These are phyloP conservation scores for Aspergillus caelatus DNA, from an alignment of 2,329 filamentous ascomycete species.

Conservation along the genomic window DNA sequence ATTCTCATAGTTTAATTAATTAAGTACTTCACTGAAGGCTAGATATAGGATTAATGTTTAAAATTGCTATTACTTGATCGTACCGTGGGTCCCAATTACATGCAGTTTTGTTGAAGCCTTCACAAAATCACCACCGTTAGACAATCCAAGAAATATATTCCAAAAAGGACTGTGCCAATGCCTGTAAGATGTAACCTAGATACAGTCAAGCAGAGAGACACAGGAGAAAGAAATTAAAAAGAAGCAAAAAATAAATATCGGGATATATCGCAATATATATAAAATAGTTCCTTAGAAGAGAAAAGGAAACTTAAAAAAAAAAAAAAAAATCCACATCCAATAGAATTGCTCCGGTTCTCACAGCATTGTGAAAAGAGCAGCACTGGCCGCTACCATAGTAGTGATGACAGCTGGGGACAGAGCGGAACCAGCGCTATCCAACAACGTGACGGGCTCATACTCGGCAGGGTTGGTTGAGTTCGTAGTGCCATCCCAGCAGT, in stretches of 20 bases:
- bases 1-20: no score
- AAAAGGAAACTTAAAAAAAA: background rate
- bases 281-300: background rate
- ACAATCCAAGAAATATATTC: background rate
- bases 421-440: constrained; percentile 10
- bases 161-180: background rate
- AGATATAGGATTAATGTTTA: background rate
- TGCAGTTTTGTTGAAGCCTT: background rate
- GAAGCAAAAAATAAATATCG: background rate
- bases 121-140: background rate
- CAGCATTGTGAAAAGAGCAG: constrained; percentile 7
- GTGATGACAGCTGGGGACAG: background rate
- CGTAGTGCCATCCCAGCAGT: constrained; percentile 85
- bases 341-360: background rate
- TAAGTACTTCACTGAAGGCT: no score
- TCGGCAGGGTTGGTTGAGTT: constrained; percentile 37
- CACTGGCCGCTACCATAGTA: background rate
- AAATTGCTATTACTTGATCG: background rate
- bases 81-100: background rate
- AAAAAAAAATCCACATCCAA: background rate
- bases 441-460: constrained; percentile 46
- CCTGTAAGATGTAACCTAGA: background rate
- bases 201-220: background rate
- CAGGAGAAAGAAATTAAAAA: background rate
- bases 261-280: constrained; percentile 2